These are phyloP conservation scores for Tagetes erecta DNA, from an alignment of 129 eudicot species.

Conservation along the genomic window DNA sequence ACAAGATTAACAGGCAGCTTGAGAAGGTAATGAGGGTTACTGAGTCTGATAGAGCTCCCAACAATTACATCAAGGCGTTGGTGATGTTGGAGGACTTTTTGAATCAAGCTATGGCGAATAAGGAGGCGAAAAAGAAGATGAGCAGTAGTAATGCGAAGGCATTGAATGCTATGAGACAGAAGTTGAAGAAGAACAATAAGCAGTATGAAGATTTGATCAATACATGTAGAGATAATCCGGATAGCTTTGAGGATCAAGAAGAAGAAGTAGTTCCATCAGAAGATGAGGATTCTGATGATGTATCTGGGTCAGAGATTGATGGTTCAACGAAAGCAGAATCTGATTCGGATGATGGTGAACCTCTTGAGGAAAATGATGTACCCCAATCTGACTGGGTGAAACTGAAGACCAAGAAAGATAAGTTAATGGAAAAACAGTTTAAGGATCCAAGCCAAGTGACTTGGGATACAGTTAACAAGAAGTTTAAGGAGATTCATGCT, in stretches of 20 bases:
- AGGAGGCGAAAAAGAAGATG: slow-evolving; percentile 93
- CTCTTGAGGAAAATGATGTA: slow-evolving; percentile 44
- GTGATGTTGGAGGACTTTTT: slow-evolving; percentile 83
- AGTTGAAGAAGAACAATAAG: slow-evolving; percentile 84
- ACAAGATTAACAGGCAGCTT: slow-evolving; percentile 81
- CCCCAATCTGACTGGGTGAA: slow-evolving; percentile 61
- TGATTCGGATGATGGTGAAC: slow-evolving; percentile 43
- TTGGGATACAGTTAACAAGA: slow-evolving; percentile 86
- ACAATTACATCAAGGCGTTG: slow-evolving; percentile 70
- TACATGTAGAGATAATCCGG: slow-evolving; percentile 75
- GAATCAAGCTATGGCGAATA: slow-evolving; percentile 76
- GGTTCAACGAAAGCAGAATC: slow-evolving; percentile 37
- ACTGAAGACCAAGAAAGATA: slow-evolving; percentile 75
- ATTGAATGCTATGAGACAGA: slow-evolving; percentile 91
- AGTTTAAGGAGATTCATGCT: slow-evolving; percentile 80
- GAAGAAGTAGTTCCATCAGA: slow-evolving; percentile 45
- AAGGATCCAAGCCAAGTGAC: slow-evolving; percentile 87
- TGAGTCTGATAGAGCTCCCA: slow-evolving; percentile 62
- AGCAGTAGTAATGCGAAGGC: slow-evolving; percentile 95
- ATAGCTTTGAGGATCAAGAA: slow-evolving; percentile 58
- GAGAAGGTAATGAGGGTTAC: slow-evolving; percentile 87
- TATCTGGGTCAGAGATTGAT: slow-evolving; percentile 48
- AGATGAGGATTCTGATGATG: slow-evolving; percentile 41
- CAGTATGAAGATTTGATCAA: slow-evolving; percentile 72
- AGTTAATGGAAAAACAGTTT: slow-evolving; percentile 79